Base-by-base conservation (phyloP, 106 monocot species). In the Chionographis japonica region DNA sequence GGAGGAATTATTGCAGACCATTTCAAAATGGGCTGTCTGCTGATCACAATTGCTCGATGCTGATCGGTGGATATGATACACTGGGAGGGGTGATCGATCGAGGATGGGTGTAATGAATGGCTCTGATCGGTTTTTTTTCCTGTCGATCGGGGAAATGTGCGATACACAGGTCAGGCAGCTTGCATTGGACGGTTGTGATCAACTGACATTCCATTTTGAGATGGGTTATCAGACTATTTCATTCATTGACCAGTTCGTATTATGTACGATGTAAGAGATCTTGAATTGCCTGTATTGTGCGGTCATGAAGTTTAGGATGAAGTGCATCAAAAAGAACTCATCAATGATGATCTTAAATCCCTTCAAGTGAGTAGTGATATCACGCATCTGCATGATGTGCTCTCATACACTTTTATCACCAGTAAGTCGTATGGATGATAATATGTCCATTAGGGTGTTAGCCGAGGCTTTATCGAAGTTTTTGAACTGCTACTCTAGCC, bases 321-420 rank as follows among this genome's bases (percentile, higher is more conserved):
- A 74, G 20, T 74, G 74, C 2, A 74, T 50, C 12, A 74, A 50
- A 27, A 14, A 74, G 6, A 13, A 13, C 12, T 72, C 39, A 18
- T 52, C 50, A 36, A 74, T 58, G 1, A 14, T 17, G 19, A 66
- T 51, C 37, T 67, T 9, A 0, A 74, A 4, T 2, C 7, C 5
- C 15, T 59, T 66, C 0, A 66, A 16, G 37, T 66, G 65, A 39
- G 58, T 8, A 40, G 41, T 40, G 3, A 54, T 40, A 36, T 72
- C 53, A 3, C 53, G 17, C 54, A 63, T 63, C 12, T 66, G 16
- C 66, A 74, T 74, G 39, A 74, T 67, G 58, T 74, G 59, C 19
- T 66, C 66, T 14, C 38, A 52, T 12, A 72, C 16, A 37, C 38
- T 10, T 4, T 18, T 62, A 19, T 6, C 27, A 39, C 3, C 61